Evolutionary conservation across 1,284 basidiomycete genomes (phyloP).

Genomic region (Marasmius fiardii): DNA sequence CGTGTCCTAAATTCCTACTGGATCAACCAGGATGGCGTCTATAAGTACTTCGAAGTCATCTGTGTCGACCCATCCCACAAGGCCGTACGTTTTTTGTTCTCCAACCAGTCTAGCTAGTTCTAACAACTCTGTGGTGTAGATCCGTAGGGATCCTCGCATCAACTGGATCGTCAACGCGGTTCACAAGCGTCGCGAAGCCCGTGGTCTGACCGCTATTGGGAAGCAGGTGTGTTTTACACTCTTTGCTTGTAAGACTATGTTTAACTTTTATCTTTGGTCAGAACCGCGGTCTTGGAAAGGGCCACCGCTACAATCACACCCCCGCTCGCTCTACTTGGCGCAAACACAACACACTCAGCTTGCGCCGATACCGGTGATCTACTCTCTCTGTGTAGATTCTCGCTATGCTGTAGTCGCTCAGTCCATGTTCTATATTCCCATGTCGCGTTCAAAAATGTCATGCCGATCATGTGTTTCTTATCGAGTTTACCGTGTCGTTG

Average conservation of each 20-base stretch:
- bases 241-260: not conserved
- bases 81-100: constrained; percentile 57
- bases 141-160: constrained; percentile 94
- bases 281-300: constrained; percentile 96
- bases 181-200: constrained; percentile 97
- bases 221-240: constrained; percentile 66
- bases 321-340: constrained; percentile 93
- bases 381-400: constrained; percentile 16
- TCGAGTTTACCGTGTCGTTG: no score
- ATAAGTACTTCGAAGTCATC: constrained; percentile 99
- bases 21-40: constrained; percentile 99
- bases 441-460: not conserved
- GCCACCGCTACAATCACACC: constrained; percentile 92
- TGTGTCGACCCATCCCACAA: constrained; percentile 94
- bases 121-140: constrained; percentile 36
- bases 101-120: constrained; percentile 5
- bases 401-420: not conserved
- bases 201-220: constrained; percentile 95
- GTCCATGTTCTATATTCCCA: constrained; percentile 2
- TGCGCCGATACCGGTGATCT: constrained; percentile 93
- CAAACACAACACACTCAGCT: constrained; percentile 97
- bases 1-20: constrained; percentile 99
- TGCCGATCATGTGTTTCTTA: constrained; percentile 1
- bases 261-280: constrained; percentile 23
- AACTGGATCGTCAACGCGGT: constrained; percentile 99